Evolutionary conservation across 495 filamentous ascomycete genomes (phyloP).

Genomic region (Podospora pseudoanserina): DNA sequence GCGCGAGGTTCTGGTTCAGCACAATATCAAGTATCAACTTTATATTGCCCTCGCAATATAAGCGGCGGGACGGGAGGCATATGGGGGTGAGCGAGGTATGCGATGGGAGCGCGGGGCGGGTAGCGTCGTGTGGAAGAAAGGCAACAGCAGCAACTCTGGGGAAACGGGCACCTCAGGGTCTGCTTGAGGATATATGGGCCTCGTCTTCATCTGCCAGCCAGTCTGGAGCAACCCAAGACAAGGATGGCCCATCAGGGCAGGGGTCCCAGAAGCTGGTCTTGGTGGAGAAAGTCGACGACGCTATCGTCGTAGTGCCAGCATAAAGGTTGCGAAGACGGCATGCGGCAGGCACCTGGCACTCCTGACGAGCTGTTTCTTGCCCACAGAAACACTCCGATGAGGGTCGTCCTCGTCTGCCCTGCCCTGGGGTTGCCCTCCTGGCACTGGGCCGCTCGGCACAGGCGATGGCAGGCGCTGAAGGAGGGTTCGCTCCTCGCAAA

Average conservation of each 20-base stretch:
- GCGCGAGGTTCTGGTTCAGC: slow-evolving; percentile 28
- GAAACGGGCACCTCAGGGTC: slow-evolving; percentile 27
- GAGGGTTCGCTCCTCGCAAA: not conserved
- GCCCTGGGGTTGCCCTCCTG: not conserved
- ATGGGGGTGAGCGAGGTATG: slow-evolving; percentile 17
- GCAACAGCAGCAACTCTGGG: slow-evolving; percentile 18
- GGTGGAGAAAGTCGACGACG: slow-evolving; percentile 30
- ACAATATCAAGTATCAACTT: slow-evolving; percentile 39
- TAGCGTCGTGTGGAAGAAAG: slow-evolving; percentile 20
- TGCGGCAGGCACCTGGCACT: not conserved
- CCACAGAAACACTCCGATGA: not conserved
- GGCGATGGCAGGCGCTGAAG: slow-evolving; percentile 8
- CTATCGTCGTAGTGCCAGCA: slow-evolving; percentile 22
- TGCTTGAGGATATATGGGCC: slow-evolving; percentile 36
- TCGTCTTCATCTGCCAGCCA: slow-evolving; percentile 20
- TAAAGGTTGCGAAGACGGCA: slow-evolving; percentile 4
- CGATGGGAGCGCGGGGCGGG: slow-evolving; percentile 15
- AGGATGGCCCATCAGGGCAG: slow-evolving; percentile 30
- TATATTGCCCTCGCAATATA: slow-evolving; percentile 41
- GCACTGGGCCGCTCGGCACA: slow-evolving; percentile 2
- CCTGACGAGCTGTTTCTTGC: not conserved
- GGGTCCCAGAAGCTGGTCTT: slow-evolving; percentile 26
- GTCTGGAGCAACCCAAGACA: slow-evolving; percentile 20
- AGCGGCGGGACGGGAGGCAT: slow-evolving; percentile 37
- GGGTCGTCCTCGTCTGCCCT: not conserved